Conservation (phyloP, 1,139 yeast genomes). For the Waltiozyma sp. region DNA sequence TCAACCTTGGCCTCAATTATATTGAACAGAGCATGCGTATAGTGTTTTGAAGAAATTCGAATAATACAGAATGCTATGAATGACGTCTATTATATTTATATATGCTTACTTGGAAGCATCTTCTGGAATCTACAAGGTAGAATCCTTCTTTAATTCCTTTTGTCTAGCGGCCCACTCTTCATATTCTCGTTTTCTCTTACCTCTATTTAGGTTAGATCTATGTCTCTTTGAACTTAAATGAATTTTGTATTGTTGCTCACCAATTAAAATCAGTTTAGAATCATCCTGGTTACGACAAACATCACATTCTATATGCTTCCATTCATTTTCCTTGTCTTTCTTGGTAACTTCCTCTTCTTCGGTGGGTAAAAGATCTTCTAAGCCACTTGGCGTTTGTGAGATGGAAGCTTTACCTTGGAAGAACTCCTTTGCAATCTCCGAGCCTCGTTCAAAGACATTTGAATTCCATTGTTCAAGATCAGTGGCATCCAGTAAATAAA, state of each 20-base stretch:
- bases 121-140: too few relatives aligned
- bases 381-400: slow-evolving; percentile 34
- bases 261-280: slow-evolving; percentile 54
- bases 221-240: slow-evolving; percentile 66
- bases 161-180: slow-evolving; percentile 27
- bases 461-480: slow-evolving; percentile 50
- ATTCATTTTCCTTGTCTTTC: slow-evolving; percentile 27
- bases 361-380: slow-evolving; percentile 26
- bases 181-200: slow-evolving; percentile 31
- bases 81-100: too few relatives aligned
- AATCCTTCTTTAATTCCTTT: background rate
- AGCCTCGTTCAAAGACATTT: slow-evolving; percentile 47
- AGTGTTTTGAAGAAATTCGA: too few relatives aligned
- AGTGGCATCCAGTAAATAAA: slow-evolving; percentile 69
- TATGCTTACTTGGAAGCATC: too few relatives aligned
- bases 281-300: slow-evolving; percentile 51
- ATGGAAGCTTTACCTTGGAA: slow-evolving; percentile 17
- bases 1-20: too few relatives aligned
- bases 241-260: slow-evolving; percentile 56
- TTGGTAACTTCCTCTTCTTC: slow-evolving; percentile 11
- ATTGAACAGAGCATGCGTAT: too few relatives aligned
- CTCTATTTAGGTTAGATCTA: slow-evolving; percentile 28
- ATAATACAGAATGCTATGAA: too few relatives aligned
- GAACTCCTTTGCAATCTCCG: slow-evolving; percentile 35
- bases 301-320: slow-evolving; percentile 65